Conservation (phyloP, 1,139 yeast genomes). For the Debaryomyces coudertii region DNA sequence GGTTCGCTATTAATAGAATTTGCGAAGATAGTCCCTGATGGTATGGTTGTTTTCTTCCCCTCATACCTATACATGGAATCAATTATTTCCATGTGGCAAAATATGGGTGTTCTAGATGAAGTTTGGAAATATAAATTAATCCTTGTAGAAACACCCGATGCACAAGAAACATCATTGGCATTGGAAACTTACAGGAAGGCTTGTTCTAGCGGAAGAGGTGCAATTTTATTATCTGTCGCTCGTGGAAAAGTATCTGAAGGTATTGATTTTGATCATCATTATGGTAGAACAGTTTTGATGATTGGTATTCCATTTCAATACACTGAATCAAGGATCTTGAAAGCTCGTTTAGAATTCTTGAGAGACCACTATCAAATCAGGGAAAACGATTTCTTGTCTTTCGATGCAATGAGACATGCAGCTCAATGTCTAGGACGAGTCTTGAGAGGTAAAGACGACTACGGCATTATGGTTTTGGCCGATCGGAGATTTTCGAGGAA, state of each 20-base stretch:
- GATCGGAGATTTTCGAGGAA: slow-evolving; percentile 90
- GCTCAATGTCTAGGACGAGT: slow-evolving; percentile 98
- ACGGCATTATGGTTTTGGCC: slow-evolving; percentile 97
- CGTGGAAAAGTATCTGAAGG: slow-evolving; percentile 99
- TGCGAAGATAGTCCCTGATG: slow-evolving; percentile 95
- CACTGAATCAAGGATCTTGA: slow-evolving; percentile 92
- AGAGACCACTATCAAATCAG: slow-evolving; percentile 90
- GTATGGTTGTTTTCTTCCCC: slow-evolving; percentile 96
- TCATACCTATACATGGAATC: slow-evolving; percentile 97
- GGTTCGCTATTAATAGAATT: slow-evolving; percentile 92
- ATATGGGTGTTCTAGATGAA: slow-evolving; percentile 95
- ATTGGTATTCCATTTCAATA: slow-evolving; percentile 99
- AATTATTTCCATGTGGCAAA: slow-evolving; percentile 97
- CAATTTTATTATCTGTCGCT: slow-evolving; percentile 92
- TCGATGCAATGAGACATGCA: slow-evolving; percentile 99
- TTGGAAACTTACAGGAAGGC: slow-evolving; percentile 95
- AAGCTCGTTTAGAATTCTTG: slow-evolving; percentile 90
- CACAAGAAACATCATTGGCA: slow-evolving; percentile 96
- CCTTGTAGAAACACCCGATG: slow-evolving; percentile 98
- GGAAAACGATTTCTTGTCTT: slow-evolving; percentile 91
- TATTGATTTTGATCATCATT: slow-evolving; percentile 98
- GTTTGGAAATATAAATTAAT: slow-evolving; percentile 97
- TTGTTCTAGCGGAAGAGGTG: slow-evolving; percentile 97
- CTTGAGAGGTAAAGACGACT: slow-evolving; percentile 95
- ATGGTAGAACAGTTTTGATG: slow-evolving; percentile 96